Conservation (phyloP, 495 filamentous ascomycete genomes). For the Lindgomyces ingoldianus region DNA sequence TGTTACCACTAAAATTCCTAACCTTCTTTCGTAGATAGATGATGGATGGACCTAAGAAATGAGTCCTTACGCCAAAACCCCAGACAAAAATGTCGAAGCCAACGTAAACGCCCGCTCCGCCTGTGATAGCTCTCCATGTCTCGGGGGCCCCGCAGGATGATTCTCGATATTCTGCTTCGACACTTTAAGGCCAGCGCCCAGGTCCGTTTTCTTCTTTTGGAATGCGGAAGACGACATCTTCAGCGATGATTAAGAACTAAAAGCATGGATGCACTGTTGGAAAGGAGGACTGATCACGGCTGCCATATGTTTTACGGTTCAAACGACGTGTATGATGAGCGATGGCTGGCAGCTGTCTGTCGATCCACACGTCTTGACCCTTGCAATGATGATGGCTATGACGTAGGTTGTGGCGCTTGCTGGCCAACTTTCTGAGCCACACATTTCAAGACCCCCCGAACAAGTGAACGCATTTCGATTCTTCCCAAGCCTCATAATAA, state of each 20-base stretch:
- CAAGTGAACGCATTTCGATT: no score
- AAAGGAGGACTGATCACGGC: no score
- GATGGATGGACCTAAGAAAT: neutral
- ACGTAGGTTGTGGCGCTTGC: constrained; percentile 26
- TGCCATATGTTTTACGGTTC: no score
- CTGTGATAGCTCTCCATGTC: constrained; percentile 44
- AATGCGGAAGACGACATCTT: constrained; percentile 20
- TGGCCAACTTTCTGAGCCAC: constrained; percentile 18
- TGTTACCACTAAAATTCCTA: neutral
- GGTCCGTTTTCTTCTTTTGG: constrained; percentile 23
- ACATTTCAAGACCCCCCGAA: neutral
- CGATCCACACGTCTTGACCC: neutral
- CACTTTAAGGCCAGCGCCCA: constrained; percentile 41
- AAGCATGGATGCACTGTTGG: no score
- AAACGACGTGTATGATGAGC: no score
- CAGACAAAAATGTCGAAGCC: constrained; percentile 47
- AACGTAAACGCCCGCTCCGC: constrained; percentile 46
- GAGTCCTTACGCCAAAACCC: constrained; percentile 40
- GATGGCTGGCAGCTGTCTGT: neutral
- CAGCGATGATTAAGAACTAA: neutral
- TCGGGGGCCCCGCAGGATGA: constrained; percentile 45
- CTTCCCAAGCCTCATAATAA: no score
- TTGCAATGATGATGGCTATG: constrained; percentile 1
- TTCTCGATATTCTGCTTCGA: constrained; percentile 39
- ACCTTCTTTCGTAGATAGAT: neutral